Evolutionary conservation across 139 green algal genomes (phyloP), one percentile per base, ranked within the genome.

Genomic region (Ostreobium quekettii): DNA sequence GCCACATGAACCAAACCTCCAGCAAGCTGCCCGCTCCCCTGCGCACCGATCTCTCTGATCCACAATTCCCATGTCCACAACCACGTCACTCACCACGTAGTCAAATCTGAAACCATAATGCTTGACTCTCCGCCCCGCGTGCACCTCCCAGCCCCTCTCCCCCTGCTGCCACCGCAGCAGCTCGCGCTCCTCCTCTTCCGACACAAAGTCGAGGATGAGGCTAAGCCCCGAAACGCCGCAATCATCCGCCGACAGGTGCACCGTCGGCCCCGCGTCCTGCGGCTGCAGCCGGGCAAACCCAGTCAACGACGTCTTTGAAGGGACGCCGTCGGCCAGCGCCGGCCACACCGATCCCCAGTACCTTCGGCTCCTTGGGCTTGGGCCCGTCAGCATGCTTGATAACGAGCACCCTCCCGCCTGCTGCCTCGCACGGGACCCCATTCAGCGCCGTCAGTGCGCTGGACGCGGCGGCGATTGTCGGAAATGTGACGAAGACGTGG

Each of bases 331-430:
- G 48, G 60, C 30, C 48, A 26, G 28, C n/a, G 64, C 22, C 32
- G 22, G 15, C 3, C 1, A 47, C 30, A 37, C 3, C 0, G 15
- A n/a, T n/a, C n/a, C n/a, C n/a, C n/a, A n/a, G 30, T 15, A 22
- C 26, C 0, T 33, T 47, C 36, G 29, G n/a, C 73, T 76, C 56
- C 60, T 80, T 79, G 5, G 68, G 48, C 28, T 67, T 32, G 24
- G 76, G 66, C 22, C 78, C 19, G 3, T 73, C 78, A n/a, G 79
- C 76, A 65, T 79, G 80, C 30, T 76, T 82, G 2, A 85, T 29
- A 1, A 53, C 32, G n/a, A 87, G 62, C 0, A 48, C 36, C 5
- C 79, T 62, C 29, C 63, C 48, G 8, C 36, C 58, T n/a, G 72
- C 35, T 35, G 64, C 47, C 15, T 64, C 35, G 30, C 48, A 72